Conservation (phyloP, 78 protist species). For the Dictyostelium discoideum region DNA sequence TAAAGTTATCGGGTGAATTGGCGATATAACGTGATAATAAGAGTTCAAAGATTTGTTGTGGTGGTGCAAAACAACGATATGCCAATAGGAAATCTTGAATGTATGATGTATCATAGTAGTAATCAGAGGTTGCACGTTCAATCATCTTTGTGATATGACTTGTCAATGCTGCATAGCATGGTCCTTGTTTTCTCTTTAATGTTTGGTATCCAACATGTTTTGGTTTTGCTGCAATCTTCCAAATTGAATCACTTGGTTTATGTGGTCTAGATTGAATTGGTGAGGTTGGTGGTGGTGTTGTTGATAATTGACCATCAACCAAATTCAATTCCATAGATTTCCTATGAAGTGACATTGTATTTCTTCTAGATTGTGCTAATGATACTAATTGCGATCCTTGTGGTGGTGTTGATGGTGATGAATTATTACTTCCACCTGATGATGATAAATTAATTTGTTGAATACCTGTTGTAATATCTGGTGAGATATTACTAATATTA, state of each 20-base stretch:
- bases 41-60: slow-evolving; percentile 30
- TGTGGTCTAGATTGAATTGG: not conserved
- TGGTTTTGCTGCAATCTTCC: slow-evolving; percentile 59
- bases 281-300: not conserved
- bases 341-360: slow-evolving; percentile 36
- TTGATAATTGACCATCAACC: not conserved
- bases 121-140: slow-evolving; percentile 67
- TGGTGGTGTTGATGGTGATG: slow-evolving; percentile 19
- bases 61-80: slow-evolving; percentile 55
- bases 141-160: slow-evolving; percentile 64
- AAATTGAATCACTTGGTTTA: slow-evolving; percentile 30
- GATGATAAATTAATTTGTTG: slow-evolving; percentile 4
- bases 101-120: slow-evolving; percentile 65
- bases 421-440: not conserved
- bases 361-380: slow-evolving; percentile 27
- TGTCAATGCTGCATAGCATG: not conserved
- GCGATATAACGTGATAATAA: slow-evolving; percentile 39
- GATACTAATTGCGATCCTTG: slow-evolving; percentile 7
- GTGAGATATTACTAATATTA: not conserved
- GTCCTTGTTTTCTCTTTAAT: slow-evolving; percentile 22
- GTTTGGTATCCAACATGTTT: slow-evolving; percentile 37
- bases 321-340: not conserved
- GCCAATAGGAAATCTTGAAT: slow-evolving; percentile 70
- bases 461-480: slow-evolving; percentile 2
- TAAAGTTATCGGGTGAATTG: slow-evolving; percentile 35